phyloP scores from a whole-genome alignment of 495 filamentous ascomycete genomes.

The Neurospora sublineolata region DNA sequence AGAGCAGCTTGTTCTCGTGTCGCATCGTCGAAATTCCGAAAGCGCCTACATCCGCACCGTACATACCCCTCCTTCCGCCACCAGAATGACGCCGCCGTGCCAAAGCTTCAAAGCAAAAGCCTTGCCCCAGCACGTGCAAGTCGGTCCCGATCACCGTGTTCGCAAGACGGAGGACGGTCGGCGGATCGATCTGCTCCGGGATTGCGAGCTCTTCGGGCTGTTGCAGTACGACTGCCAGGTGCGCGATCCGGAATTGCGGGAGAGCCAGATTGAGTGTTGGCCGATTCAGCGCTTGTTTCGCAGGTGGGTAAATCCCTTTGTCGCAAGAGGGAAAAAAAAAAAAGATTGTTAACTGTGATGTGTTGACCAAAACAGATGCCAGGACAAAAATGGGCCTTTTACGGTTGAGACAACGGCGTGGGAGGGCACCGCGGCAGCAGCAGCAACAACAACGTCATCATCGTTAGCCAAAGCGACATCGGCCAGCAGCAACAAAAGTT shows the following conservation, averaged over 20 bases:
- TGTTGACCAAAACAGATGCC: slow-evolving; percentile 44
- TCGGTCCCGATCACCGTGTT: slow-evolving; percentile 29
- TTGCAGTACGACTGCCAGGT: slow-evolving; percentile 73
- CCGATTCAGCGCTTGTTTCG: slow-evolving; percentile 70
- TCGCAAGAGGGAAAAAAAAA: neutral
- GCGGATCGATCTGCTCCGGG: slow-evolving; percentile 45
- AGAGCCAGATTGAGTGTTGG: slow-evolving; percentile 55
- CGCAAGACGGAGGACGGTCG: slow-evolving; percentile 37
- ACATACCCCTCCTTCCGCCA: neutral
- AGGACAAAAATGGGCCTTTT: slow-evolving; percentile 47
- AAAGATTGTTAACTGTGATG: neutral
- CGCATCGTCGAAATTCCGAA: neutral
- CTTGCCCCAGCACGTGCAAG: slow-evolving; percentile 40
- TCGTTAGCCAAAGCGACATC: neutral
- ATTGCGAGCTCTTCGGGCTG: slow-evolving; percentile 63
- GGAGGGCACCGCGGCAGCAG: slow-evolving; percentile 36
- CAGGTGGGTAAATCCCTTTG: slow-evolving; percentile 34
- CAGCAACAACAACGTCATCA: neutral
- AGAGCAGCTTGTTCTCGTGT: neutral
- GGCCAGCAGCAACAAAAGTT: neutral
- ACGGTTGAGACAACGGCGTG: slow-evolving; percentile 76
- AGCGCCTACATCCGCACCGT: too few relatives aligned
- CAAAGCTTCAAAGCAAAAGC: slow-evolving; percentile 43
- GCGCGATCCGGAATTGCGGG: slow-evolving; percentile 36
- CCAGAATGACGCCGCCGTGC: slow-evolving; percentile 49